phyloP scores from a whole-genome alignment of 2,329 filamentous ascomycete genomes.

The Trichoderma citrinoviride region DNA sequence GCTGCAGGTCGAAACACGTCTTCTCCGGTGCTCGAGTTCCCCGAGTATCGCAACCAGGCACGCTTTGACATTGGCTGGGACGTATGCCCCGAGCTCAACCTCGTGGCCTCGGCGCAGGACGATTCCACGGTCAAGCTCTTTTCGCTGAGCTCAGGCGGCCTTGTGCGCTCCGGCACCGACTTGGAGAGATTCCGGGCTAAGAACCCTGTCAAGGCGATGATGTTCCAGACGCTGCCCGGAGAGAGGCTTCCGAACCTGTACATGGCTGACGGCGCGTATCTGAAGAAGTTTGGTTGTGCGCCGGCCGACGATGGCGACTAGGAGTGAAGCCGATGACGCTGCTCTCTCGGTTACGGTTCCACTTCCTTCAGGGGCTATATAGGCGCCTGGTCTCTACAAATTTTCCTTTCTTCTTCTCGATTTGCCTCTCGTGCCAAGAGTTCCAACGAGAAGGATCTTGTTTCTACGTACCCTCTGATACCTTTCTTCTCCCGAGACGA shows the following conservation, averaged over 20 bases:
- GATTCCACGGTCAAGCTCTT: conserved; percentile 49
- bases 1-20: conserved; percentile 24
- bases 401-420: neutral
- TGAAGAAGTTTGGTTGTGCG: conserved; percentile 44
- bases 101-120: conserved; percentile 55
- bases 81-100: conserved; percentile 44
- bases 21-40: conserved; percentile 47
- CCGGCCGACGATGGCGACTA: neutral
- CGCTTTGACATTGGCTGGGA: conserved; percentile 53
- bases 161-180: conserved; percentile 30
- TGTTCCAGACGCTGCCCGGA: conserved; percentile 45
- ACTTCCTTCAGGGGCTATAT: neutral
- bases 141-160: conserved; percentile 46
- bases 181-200: conserved; percentile 28
- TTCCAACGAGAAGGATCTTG: no score
- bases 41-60: conserved; percentile 49
- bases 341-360: neutral
- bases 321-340: neutral
- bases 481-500: no score
- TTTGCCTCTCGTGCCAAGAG: no score
- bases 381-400: neutral
- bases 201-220: conserved; percentile 42
- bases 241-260: conserved; percentile 50
- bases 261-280: conserved; percentile 36
- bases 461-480: no score